A percentile compares a stretch with the other conserved stretches of the same genome.
phyloP scores from a whole-genome alignment of 345 rosid species.

The Theobroma cacao region DNA sequence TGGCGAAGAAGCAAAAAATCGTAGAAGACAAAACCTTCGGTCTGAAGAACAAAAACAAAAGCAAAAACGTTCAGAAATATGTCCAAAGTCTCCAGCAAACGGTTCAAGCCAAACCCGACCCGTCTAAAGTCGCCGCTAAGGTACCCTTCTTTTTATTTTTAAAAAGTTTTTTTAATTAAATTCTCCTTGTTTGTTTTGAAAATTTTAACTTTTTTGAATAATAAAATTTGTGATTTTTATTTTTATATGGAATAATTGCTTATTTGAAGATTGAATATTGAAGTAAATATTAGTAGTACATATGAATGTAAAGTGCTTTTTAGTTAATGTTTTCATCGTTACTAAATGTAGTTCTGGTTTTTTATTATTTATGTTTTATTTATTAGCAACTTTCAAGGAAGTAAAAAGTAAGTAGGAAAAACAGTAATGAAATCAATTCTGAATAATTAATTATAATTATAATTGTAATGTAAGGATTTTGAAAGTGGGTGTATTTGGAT shows the following conservation, averaged over 20 bases:
- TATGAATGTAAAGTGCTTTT: background rate
- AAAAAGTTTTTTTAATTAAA: background rate
- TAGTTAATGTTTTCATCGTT: background rate
- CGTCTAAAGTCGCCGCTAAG: slow-evolving; percentile 68
- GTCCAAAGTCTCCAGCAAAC: slow-evolving; percentile 80
- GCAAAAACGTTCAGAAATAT: slow-evolving; percentile 92
- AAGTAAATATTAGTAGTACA: background rate
- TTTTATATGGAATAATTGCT: background rate
- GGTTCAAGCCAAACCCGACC: slow-evolving; percentile 78
- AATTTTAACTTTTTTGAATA: background rate
- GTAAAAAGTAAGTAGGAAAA: background rate
- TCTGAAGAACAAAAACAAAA: slow-evolving; percentile 89
- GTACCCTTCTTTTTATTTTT: slow-evolving; percentile 26
- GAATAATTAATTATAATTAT: background rate
- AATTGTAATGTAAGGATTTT: background rate
- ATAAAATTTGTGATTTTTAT: background rate
- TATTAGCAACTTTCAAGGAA: background rate
- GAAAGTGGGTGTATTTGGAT: background rate
- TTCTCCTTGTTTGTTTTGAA: background rate
- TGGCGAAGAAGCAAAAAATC: slow-evolving; percentile 90
- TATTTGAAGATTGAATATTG: slow-evolving; percentile 14
- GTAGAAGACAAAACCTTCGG: slow-evolving; percentile 97
- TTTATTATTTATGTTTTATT: no score
- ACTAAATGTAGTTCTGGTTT: background rate
- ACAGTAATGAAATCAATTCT: background rate